phyloP scores from a whole-genome alignment of 345 rosid genomes.

The Citrus unshiu region DNA sequence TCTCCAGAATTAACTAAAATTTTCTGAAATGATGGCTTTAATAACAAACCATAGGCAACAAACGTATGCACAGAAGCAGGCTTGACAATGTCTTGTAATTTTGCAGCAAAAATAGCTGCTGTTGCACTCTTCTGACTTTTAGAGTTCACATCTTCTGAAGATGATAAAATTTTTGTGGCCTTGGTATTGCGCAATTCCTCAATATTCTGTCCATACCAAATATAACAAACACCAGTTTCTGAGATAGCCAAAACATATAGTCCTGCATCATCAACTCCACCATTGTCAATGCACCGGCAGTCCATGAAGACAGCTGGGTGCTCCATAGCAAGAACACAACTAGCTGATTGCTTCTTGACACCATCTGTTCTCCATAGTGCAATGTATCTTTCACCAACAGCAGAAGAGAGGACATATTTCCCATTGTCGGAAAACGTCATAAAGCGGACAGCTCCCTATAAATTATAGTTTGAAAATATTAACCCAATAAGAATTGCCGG shows the following conservation, averaged over 20 bases:
- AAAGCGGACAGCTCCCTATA: conserved; percentile 74
- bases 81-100: conserved; percentile 61
- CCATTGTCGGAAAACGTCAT: conserved; percentile 81
- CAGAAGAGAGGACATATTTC: conserved; percentile 72
- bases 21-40: conserved; percentile 86
- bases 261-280: conserved; percentile 38
- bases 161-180: conserved; percentile 64
- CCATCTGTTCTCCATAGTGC: conserved; percentile 78
- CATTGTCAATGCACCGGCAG: conserved; percentile 42
- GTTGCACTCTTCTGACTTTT: conserved; percentile 45
- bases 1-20: conserved; percentile 57
- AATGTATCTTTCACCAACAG: conserved; percentile 73
- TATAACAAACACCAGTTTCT: conserved; percentile 80
- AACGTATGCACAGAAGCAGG: conserved; percentile 53
- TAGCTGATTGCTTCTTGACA: conserved; percentile 72
- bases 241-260: conserved; percentile 74
- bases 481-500: neutral
- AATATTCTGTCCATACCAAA: conserved; percentile 68
- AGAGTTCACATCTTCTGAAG: conserved; percentile 39
- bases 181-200: conserved; percentile 56
- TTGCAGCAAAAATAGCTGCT: conserved; percentile 71
- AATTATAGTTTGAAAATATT: conserved; percentile 10
- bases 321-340: conserved; percentile 92
- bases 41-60: conserved; percentile 70
- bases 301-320: conserved; percentile 88